Evolutionary conservation across 345 rosid species (phyloP).

Genomic region (Eutrema yunnanense): DNA sequence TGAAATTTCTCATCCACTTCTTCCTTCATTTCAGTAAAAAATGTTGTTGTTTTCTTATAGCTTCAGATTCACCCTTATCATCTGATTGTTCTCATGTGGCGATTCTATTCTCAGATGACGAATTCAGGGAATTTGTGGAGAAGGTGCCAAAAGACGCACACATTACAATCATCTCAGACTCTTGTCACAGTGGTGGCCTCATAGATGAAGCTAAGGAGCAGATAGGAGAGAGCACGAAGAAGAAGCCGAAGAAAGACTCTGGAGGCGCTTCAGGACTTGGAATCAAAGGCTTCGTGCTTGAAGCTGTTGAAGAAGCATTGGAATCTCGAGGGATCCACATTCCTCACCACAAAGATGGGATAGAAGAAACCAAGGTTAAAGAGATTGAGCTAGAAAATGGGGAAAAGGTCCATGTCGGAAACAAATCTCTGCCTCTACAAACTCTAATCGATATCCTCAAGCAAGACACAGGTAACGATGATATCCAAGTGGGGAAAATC

Average conservation of each 20-base stretch:
- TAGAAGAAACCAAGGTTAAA: slow-evolving; percentile 33
- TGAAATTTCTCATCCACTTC: not conserved
- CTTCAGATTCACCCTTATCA: not conserved
- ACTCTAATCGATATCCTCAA: slow-evolving; percentile 82
- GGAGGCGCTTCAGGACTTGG: slow-evolving; percentile 35
- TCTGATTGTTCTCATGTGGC: not conserved
- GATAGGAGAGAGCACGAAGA: slow-evolving; percentile 74
- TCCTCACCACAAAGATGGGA: slow-evolving; percentile 35
- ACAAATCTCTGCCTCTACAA: slow-evolving; percentile 72
- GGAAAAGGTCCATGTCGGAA: slow-evolving; percentile 40
- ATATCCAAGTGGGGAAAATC: slow-evolving; percentile 73
- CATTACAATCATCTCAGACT: slow-evolving; percentile 78
- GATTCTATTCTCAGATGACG: slow-evolving; percentile 58
- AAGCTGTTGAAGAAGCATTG: slow-evolving; percentile 42
- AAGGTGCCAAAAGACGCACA: slow-evolving; percentile 54
- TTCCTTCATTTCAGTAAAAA: not conserved
- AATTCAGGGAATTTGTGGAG: slow-evolving; percentile 81
- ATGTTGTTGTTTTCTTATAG: not conserved
- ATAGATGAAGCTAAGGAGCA: slow-evolving; percentile 93
- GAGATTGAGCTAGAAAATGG: slow-evolving; percentile 38
- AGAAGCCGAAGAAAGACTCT: slow-evolving; percentile 30
- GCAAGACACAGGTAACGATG: slow-evolving; percentile 79
- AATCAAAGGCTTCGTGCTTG: slow-evolving; percentile 43
- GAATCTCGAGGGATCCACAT: slow-evolving; percentile 60
- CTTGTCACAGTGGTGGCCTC: slow-evolving; percentile 96